These are phyloP conservation scores for Colletotrichum musicola DNA, from an alignment of 2,329 filamentous ascomycete genomes.

Conservation along the genomic window DNA sequence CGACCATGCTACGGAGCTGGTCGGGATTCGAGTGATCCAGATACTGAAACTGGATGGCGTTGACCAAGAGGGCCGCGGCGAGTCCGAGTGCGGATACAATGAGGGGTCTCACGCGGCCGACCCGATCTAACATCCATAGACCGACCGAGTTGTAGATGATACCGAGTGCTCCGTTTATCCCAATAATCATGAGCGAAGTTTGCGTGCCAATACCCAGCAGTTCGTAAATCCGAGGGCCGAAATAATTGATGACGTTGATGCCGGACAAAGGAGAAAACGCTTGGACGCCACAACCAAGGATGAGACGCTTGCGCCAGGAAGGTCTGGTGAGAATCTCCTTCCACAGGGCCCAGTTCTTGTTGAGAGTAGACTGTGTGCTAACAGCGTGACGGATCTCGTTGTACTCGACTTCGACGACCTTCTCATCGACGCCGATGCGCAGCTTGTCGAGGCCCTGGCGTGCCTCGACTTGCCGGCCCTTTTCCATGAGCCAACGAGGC, in stretches of 20 bases:
- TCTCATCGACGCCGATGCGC: constrained; percentile 46
- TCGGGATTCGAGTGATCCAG: constrained; percentile 42
- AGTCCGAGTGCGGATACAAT: constrained; percentile 53
- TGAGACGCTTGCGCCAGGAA: constrained; percentile 59
- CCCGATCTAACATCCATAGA: constrained; percentile 58
- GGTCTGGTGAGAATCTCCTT: constrained; percentile 56
- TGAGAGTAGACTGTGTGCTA: constrained; percentile 44
- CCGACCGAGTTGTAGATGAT: constrained; percentile 62
- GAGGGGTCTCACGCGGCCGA: constrained; percentile 62
- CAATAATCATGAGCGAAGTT: constrained; percentile 63
- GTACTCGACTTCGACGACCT: constrained; percentile 55
- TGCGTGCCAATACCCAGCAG: constrained; percentile 57
- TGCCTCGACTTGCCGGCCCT: constrained; percentile 50
- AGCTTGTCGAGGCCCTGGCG: constrained; percentile 50
- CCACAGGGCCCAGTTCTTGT: constrained; percentile 51
- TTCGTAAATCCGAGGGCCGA: constrained; percentile 54
- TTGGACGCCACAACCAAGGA: constrained; percentile 62
- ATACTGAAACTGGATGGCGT: constrained; percentile 46
- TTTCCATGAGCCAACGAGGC: constrained; percentile 49
- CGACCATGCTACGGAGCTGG: constrained; percentile 46
- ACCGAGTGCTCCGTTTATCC: constrained; percentile 62
- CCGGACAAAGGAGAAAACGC: constrained; percentile 58
- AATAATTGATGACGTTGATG: constrained; percentile 56
- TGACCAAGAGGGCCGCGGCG: constrained; percentile 45
- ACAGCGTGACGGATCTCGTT: constrained; percentile 55